Percentiles rank a stretch among this genome's conserved stretches.
Conservation (phyloP, 2,329 filamentous ascomycete species). For the Diaporthe vaccinii region DNA sequence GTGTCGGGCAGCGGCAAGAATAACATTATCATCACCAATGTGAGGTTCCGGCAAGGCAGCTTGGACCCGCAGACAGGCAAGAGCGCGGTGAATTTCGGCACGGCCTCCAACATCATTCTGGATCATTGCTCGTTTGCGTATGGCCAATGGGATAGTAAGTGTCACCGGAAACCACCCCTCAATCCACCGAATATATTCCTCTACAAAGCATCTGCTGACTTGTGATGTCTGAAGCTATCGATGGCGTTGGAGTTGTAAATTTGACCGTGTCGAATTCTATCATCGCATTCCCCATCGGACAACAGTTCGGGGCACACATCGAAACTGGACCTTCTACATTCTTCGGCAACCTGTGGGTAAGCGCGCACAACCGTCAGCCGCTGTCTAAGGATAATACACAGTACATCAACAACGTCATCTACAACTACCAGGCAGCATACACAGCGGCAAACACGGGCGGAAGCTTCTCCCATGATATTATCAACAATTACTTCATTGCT, state of each 20-base stretch:
- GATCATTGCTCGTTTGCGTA: constrained; percentile 59
- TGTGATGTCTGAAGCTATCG: constrained; percentile 46
- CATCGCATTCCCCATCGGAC: constrained; percentile 58
- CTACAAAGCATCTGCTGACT: background rate
- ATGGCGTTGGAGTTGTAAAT: constrained; percentile 53
- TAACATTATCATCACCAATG: constrained; percentile 56
- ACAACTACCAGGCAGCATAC: constrained; percentile 58
- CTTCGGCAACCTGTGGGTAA: constrained; percentile 60
- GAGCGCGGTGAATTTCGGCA: constrained; percentile 58
- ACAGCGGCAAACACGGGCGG: constrained; percentile 45
- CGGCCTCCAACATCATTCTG: constrained; percentile 59
- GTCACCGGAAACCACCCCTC: background rate
- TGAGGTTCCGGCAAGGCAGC: constrained; percentile 59
- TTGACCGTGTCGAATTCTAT: constrained; percentile 61
- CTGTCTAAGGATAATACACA: constrained; percentile 61
- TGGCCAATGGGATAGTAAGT: constrained; percentile 55
- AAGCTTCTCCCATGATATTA: constrained; percentile 51
- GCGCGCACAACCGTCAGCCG: constrained; percentile 61
- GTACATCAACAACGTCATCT: constrained; percentile 59
- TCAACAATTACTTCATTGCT: constrained; percentile 61
- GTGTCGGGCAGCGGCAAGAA: constrained; percentile 40
- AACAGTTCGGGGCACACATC: constrained; percentile 59
- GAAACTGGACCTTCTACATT: constrained; percentile 57
- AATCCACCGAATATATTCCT: background rate
- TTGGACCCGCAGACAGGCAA: constrained; percentile 54